A percentile compares a stretch with the other conserved stretches of the same genome.
These are phyloP conservation scores for Erigeron philadelphicus DNA, from an alignment of 140 eudicot genomes.

Conservation along the genomic window DNA sequence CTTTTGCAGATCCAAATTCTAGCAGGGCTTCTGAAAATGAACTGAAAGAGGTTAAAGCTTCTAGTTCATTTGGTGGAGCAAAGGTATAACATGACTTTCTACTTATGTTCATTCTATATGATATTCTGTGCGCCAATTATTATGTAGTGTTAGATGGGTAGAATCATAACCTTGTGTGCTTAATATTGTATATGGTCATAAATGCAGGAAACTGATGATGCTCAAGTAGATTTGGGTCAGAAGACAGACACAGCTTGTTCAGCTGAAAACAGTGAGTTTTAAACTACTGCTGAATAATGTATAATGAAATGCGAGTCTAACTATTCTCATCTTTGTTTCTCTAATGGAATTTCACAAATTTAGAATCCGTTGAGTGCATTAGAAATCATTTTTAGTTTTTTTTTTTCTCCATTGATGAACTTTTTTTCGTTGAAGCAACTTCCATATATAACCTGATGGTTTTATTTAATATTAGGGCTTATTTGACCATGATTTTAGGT, in stretches of 20 bases:
- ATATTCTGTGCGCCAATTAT: slow-evolving; percentile 5
- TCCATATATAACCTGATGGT: too few species aligned
- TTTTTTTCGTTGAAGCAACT: too few species aligned
- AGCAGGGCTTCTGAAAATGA: slow-evolving; percentile 45
- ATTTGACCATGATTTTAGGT: too few species aligned
- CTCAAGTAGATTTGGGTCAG: slow-evolving; percentile 27
- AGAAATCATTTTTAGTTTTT: too few species aligned
- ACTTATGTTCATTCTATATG: neutral
- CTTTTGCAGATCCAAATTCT: slow-evolving; percentile 45
- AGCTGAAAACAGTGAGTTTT: slow-evolving; percentile 53
- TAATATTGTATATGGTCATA: neutral
- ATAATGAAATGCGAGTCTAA: too few species aligned
- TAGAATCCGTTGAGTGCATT: too few species aligned
- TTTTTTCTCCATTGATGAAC: too few species aligned
- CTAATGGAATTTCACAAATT: too few species aligned
- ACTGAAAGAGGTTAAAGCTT: slow-evolving; percentile 42
- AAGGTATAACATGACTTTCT: slow-evolving; percentile 36
- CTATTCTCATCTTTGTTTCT: too few species aligned
- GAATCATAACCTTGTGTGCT: neutral
- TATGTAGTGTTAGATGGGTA: slow-evolving; percentile 8
- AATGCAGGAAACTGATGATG: slow-evolving; percentile 37
- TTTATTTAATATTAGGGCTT: too few species aligned
- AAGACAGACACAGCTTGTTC: slow-evolving; percentile 27
- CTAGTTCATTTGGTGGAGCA: slow-evolving; percentile 27
- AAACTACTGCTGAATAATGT: neutral